Conservation (phyloP, 2,329 filamentous ascomycete species). For the Penicillium sp. region DNA sequence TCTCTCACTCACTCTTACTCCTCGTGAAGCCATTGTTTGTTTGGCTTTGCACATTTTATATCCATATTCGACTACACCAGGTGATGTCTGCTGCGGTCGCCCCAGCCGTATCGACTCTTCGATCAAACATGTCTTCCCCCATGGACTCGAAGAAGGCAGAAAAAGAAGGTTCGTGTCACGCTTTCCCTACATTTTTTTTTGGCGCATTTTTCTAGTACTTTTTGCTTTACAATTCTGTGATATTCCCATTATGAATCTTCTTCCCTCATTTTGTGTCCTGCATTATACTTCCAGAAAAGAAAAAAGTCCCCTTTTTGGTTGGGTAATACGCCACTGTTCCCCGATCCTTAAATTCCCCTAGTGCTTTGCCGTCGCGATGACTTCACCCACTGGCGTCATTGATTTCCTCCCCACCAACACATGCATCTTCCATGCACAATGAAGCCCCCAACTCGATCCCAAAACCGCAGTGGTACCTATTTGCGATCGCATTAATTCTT, state of each 20-base stretch:
- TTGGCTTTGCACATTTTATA: constrained; percentile 16
- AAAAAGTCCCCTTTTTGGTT: constrained; percentile 21
- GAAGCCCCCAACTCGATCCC: constrained; percentile 17
- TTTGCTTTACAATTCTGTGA: constrained; percentile 5
- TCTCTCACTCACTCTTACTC: constrained; percentile 20
- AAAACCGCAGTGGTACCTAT: constrained; percentile 20
- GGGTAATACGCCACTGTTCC: constrained; percentile 32
- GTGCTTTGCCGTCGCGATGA: constrained; percentile 33
- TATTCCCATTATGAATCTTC: not conserved
- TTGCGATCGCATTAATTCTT: constrained; percentile 12
- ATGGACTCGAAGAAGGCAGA: constrained; percentile 45
- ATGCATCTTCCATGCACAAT: constrained; percentile 14
- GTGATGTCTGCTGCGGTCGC: constrained; percentile 42
- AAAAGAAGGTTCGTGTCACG: constrained; percentile 38
- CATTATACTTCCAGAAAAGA: constrained; percentile 11
- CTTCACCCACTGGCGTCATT: constrained; percentile 37
- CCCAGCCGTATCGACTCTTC: constrained; percentile 32
- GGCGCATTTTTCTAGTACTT: constrained; percentile 10
- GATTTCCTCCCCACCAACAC: constrained; percentile 23
- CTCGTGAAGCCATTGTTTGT: constrained; percentile 15
- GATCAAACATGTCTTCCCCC: constrained; percentile 29
- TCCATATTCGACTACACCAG: constrained; percentile 10
- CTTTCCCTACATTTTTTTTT: constrained; percentile 7
- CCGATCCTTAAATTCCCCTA: constrained; percentile 24
- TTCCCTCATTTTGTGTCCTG: constrained; percentile 7